These are phyloP conservation scores for Thalassiosira delicatula DNA, from an alignment of 352 stramenopile genomes.

Conservation along the genomic window DNA sequence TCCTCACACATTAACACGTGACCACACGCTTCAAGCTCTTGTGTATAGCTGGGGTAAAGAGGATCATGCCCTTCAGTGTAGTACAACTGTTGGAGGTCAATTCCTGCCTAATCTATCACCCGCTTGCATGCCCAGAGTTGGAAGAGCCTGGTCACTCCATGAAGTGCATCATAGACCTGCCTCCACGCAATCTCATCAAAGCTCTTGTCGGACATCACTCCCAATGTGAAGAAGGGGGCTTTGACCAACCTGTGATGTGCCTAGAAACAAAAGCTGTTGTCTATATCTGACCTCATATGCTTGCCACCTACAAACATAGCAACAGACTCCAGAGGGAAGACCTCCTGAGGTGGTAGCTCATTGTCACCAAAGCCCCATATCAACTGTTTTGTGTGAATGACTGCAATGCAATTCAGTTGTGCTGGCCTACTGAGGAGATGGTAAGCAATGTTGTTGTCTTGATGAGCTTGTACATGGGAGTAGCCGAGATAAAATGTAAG, in stretches of 20 bases:
- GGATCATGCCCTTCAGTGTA: background rate
- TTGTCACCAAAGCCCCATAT: background rate
- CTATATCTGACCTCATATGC: background rate
- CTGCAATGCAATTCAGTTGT: slow-evolving; percentile 17
- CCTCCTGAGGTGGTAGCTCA: background rate
- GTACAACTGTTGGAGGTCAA: background rate
- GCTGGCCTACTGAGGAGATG: background rate
- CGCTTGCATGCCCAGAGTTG: slow-evolving; percentile 4
- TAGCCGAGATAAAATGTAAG: background rate
- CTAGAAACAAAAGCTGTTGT: background rate
- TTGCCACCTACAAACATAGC: background rate
- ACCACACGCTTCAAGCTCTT: background rate
- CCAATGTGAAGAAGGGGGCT: background rate
- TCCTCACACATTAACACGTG: slow-evolving; percentile 18
- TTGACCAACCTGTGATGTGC: background rate
- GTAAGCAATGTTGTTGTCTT: slow-evolving; percentile 4
- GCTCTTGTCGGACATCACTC: background rate
- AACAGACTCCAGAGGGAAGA: slow-evolving; percentile 14
- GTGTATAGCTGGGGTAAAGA: slow-evolving; percentile 9
- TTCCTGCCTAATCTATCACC: slow-evolving; percentile 9
- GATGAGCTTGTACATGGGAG: slow-evolving; percentile 13
- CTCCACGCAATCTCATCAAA: background rate
- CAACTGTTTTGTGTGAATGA: background rate
- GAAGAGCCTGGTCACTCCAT: background rate
- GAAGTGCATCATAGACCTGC: background rate